These are phyloP conservation scores for Ganoderma meredithae DNA, from an alignment of 1,284 basidiomycete genomes.

Conservation along the genomic window DNA sequence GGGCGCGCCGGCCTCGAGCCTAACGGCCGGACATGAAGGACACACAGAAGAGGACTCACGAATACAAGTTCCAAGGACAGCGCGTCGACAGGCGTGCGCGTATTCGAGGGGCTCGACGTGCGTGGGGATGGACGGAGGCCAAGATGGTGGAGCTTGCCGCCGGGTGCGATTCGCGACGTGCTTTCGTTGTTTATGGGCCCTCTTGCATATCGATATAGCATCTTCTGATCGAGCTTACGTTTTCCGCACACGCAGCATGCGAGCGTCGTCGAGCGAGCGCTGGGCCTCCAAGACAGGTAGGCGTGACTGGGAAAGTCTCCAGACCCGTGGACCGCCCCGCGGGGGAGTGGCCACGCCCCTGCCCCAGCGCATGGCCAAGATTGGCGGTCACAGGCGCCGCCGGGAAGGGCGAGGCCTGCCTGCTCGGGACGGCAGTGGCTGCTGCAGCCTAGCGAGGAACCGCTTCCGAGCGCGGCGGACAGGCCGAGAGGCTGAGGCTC, in stretches of 20 bases:
- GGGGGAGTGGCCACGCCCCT: not conserved
- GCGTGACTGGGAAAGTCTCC: slow-evolving; percentile 20
- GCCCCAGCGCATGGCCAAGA: not conserved
- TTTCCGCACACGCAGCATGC: slow-evolving; percentile 7
- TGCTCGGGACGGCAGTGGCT: not conserved
- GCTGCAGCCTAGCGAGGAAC: not conserved
- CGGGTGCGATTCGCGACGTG: slow-evolving; percentile 14
- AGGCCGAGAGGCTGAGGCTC: not conserved
- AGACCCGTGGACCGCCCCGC: slow-evolving; percentile 16
- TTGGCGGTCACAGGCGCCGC: slow-evolving; percentile 5
- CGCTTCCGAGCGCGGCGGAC: slow-evolving; percentile 9
- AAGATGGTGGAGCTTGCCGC: not conserved
- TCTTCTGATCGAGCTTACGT: slow-evolving; percentile 17
- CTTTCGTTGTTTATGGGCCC: slow-evolving; percentile 16
- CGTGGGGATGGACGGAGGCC: slow-evolving; percentile 5
- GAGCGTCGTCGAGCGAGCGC: slow-evolving; percentile 1
- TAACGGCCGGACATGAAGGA: slow-evolving; percentile 6
- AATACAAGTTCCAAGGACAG: not conserved
- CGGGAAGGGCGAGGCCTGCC: slow-evolving; percentile 3
- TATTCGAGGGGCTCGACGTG: slow-evolving; percentile 6
- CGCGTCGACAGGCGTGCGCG: slow-evolving; percentile 1
- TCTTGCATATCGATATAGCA: slow-evolving; percentile 11
- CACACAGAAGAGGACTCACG: slow-evolving; percentile 1
- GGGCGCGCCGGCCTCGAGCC: not conserved
- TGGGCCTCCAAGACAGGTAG: not conserved